Conservation (phyloP, 306 rosid species). For the Abrus precatorius region DNA sequence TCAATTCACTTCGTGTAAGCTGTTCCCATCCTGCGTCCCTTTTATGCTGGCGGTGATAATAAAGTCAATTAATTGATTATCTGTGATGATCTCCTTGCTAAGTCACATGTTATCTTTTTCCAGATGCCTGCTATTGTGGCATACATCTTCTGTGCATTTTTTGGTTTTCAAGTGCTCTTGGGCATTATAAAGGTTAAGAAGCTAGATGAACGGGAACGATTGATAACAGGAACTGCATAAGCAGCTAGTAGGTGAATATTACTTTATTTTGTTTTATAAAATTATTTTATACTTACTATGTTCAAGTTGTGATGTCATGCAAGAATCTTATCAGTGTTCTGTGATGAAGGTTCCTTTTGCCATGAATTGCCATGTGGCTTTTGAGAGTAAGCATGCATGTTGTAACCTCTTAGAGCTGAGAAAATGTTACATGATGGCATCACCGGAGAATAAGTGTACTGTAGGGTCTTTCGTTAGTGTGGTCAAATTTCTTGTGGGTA, state of each 20-base stretch:
- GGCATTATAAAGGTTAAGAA: conserved; percentile 90
- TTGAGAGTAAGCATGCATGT: conserved; percentile 37
- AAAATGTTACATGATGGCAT: conserved; percentile 31
- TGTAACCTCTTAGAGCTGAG: conserved; percentile 18
- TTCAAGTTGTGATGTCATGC: conserved; percentile 20
- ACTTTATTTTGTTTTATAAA: conserved; percentile 16
- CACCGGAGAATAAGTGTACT: conserved; percentile 15
- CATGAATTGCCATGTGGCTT: conserved; percentile 10
- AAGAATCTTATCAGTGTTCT: conserved; percentile 23
- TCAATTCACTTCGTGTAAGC: conserved; percentile 85
- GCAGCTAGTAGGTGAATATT: conserved; percentile 57
- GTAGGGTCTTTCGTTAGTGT: conserved; percentile 18
- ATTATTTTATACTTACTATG: conserved; percentile 1
- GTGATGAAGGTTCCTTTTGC: neutral
- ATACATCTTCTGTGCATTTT: conserved; percentile 78
- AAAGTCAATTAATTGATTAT: conserved; percentile 6
- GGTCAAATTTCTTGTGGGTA: conserved; percentile 12
- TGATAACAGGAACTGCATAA: conserved; percentile 92
- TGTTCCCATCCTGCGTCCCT: conserved; percentile 31
- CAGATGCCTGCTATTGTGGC: conserved; percentile 85
- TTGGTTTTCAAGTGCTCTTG: conserved; percentile 85
- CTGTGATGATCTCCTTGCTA: conserved; percentile 40
- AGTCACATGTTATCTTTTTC: conserved; percentile 40
- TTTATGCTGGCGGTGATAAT: conserved; percentile 26
- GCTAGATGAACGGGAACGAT: conserved; percentile 84